These are phyloP conservation scores for Venturia pyrina DNA, from an alignment of 2,329 filamentous ascomycete genomes.

Conservation along the genomic window DNA sequence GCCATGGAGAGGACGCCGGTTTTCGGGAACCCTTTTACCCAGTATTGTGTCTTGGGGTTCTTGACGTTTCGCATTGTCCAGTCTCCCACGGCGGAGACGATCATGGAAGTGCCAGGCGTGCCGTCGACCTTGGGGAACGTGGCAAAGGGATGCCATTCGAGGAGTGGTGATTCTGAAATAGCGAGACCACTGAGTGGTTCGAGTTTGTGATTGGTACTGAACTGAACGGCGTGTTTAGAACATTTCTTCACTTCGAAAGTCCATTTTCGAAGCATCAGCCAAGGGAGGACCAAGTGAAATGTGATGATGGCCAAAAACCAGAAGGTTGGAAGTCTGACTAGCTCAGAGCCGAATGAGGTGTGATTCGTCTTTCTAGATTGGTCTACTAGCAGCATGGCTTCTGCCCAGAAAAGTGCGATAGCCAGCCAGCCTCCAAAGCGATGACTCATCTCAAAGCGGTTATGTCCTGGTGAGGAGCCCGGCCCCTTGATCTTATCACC, in stretches of 20 bases:
- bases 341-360: conserved; percentile 26
- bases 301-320: conserved; percentile 62
- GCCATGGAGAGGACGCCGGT: conserved; percentile 24
- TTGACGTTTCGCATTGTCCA: conserved; percentile 22
- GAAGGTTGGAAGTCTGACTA: conserved; percentile 44
- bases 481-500: neutral
- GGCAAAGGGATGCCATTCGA: conserved; percentile 29
- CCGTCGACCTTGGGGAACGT: conserved; percentile 25
- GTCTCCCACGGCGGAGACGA: conserved; percentile 27
- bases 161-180: conserved; percentile 21
- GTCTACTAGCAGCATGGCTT: conserved; percentile 14
- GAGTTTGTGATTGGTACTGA: conserved; percentile 37
- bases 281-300: conserved; percentile 57
- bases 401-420: conserved; percentile 24
- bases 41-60: conserved; percentile 19
- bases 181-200: conserved; percentile 23
- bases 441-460: conserved; percentile 26
- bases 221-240: conserved; percentile 60
- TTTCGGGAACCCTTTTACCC: conserved; percentile 21
- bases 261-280: conserved; percentile 61
- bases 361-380: conserved; percentile 17
- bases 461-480: conserved; percentile 17
- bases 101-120: conserved; percentile 19
- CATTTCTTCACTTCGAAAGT: conserved; percentile 55
- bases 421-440: conserved; percentile 25